phyloP scores from a whole-genome alignment of 106 monocot species.

The Agapanthus africanus region DNA sequence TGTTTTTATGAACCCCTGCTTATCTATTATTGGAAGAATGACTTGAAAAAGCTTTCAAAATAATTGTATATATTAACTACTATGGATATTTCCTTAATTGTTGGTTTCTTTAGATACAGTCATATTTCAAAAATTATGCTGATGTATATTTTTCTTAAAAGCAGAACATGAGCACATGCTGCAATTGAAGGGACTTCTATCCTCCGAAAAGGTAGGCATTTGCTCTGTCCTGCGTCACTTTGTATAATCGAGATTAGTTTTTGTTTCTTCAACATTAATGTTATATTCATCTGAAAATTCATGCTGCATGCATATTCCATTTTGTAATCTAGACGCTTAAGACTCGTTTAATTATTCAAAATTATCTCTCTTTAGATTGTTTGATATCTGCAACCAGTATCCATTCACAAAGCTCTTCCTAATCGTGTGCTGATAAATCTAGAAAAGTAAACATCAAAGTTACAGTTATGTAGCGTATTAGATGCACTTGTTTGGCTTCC shows the following conservation, averaged over 20 bases:
- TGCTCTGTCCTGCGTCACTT: background rate
- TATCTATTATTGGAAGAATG: background rate
- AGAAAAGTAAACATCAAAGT: no score
- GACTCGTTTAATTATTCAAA: no score
- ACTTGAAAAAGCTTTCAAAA: background rate
- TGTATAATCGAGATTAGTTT: background rate
- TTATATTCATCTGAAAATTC: background rate
- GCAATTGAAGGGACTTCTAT: constrained; percentile 26
- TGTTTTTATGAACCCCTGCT: no score
- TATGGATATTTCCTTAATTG: background rate
- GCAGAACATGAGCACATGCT: constrained; percentile 31
- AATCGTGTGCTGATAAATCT: no score
- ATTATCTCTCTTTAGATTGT: no score
- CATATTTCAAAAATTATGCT: constrained; percentile 1
- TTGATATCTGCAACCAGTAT: no score
- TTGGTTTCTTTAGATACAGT: background rate
- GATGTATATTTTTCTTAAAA: constrained; percentile 1
- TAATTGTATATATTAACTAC: background rate
- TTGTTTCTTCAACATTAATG: background rate
- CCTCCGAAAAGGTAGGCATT: constrained; percentile 36
- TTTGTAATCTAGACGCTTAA: background rate
- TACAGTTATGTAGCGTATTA: no score
- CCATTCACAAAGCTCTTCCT: no score
- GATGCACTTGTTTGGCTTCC: no score
- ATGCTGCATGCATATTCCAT: background rate